These are phyloP conservation scores for Diaporthe vaccinii DNA, from an alignment of 2,329 filamentous ascomycete species.

Conservation along the genomic window DNA sequence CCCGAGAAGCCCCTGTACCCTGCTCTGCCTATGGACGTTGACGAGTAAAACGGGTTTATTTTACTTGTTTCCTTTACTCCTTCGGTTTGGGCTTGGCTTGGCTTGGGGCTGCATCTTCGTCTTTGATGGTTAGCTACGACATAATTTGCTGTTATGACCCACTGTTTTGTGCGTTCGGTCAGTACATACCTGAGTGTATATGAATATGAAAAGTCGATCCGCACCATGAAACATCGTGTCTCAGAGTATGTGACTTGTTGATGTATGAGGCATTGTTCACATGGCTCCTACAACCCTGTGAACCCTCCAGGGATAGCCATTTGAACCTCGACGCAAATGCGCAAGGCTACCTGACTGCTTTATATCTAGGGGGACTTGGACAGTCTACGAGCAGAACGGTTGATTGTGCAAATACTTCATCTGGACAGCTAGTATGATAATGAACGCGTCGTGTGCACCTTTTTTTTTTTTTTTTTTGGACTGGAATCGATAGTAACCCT, in stretches of 20 bases:
- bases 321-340: no score
- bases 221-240: neutral
- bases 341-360: no score
- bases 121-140: constrained; percentile 12
- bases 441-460: no score
- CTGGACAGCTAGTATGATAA: no score
- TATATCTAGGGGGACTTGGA: no score
- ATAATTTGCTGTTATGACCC: constrained; percentile 15
- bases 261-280: neutral
- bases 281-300: neutral
- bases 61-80: neutral
- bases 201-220: constrained; percentile 14
- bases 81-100: constrained; percentile 5
- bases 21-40: constrained; percentile 47
- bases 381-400: no score
- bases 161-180: neutral
- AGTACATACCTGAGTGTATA: constrained; percentile 16
- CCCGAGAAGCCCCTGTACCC: constrained; percentile 53
- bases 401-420: neutral
- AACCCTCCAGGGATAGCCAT: no score
- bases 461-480: no score
- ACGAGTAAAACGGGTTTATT: constrained; percentile 13
- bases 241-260: neutral
- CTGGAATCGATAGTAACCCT: neutral
- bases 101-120: constrained; percentile 23